Evolutionary conservation across 225 moss, liverwort and hornwort genomes (phyloP).

Genomic region (Anthoceros angustus): DNA sequence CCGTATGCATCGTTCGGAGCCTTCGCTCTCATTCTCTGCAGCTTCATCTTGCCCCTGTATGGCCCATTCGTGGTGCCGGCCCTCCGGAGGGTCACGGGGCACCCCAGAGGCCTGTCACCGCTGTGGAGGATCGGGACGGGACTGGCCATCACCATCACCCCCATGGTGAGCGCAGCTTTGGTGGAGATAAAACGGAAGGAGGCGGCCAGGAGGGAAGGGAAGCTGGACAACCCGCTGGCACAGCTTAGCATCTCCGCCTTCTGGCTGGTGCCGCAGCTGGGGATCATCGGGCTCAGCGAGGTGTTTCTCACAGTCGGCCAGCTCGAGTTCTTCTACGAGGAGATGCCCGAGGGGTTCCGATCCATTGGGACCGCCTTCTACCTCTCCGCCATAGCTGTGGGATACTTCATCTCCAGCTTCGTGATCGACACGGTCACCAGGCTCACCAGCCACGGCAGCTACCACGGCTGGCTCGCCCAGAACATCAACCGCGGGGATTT

Average conservation of each 20-base stretch:
- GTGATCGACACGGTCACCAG: not conserved
- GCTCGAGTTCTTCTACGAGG: conserved; percentile 29
- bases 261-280: conserved; percentile 40
- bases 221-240: conserved; percentile 22
- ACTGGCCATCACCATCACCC: conserved; percentile 28
- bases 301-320: conserved; percentile 25
- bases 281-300: conserved; percentile 19
- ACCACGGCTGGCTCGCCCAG: not conserved
- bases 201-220: conserved; percentile 24
- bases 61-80: not conserved
- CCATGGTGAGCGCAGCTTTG: conserved; percentile 32
- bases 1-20: conserved; percentile 44
- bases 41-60: conserved; percentile 17
- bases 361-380: conserved; percentile 22
- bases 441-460: not conserved
- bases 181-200: conserved; percentile 29
- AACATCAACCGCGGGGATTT: not conserved
- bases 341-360: conserved; percentile 17
- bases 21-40: conserved; percentile 41
- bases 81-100: conserved; percentile 6
- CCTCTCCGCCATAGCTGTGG: conserved; percentile 12
- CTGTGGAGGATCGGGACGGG: conserved; percentile 44
- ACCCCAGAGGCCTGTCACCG: conserved; percentile 36
- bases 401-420: not conserved
- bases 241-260: conserved; percentile 34